Conservation (phyloP, 148 eudicot genomes). For the Camellia lanceoleosa region DNA sequence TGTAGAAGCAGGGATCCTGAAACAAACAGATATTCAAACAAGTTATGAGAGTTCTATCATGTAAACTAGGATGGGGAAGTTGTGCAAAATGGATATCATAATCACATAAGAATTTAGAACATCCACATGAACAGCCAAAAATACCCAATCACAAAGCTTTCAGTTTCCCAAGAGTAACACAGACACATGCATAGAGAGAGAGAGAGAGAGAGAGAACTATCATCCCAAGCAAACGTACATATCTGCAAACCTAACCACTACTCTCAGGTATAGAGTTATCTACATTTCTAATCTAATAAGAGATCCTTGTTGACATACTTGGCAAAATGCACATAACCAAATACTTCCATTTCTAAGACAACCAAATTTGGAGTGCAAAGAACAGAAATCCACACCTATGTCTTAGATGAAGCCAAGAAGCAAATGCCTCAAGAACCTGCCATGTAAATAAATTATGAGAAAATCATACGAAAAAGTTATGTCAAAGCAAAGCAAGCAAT, state of each 20-base stretch:
- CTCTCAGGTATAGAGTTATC: background rate
- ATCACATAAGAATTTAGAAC: no score
- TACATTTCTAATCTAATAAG: background rate
- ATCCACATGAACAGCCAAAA: no score
- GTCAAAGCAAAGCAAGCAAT: background rate
- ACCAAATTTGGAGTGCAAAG: background rate
- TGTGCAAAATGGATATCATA: background rate
- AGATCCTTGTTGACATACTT: background rate
- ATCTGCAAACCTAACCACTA: background rate
- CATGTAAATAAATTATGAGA: conserved; percentile 16
- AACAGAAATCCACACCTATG: conserved; percentile 57
- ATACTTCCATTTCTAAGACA: conserved; percentile 3
- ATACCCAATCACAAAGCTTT: no score
- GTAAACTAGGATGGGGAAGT: conserved; percentile 1
- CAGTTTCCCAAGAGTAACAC: no score
- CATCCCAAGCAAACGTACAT: background rate
- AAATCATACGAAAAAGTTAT: background rate
- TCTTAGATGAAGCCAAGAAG: conserved; percentile 95
- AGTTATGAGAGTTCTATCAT: background rate
- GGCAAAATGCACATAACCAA: conserved; percentile 7
- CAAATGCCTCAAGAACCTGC: conserved; percentile 99
- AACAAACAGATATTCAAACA: conserved; percentile 20
- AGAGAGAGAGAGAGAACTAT: background rate
- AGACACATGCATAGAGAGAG: background rate
- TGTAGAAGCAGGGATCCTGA: conserved; percentile 78